Percentiles rank a stretch among this genome's conserved stretches.
phyloP scores from a whole-genome alignment of 2,329 filamentous ascomycete genomes.

The Ophiostoma sp. region DNA sequence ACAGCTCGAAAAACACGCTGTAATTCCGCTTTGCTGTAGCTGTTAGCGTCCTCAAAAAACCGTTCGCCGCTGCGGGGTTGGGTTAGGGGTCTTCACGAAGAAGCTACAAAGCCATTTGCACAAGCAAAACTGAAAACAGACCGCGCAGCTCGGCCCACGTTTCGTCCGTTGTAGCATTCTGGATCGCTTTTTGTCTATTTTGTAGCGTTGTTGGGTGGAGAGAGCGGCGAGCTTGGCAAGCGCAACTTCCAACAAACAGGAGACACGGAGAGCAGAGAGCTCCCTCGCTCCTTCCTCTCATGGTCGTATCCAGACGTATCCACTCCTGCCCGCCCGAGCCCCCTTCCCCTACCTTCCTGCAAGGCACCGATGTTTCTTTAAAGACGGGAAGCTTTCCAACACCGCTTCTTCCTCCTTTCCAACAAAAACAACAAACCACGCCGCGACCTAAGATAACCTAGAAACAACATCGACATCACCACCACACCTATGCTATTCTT shows the following conservation, averaged over 20 bases:
- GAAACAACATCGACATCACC: background rate
- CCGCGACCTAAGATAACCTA: background rate
- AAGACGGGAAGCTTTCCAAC: background rate
- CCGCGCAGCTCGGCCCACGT: background rate
- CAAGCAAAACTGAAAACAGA: background rate
- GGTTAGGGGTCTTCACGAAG: background rate
- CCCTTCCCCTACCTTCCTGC: background rate
- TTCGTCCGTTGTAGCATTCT: background rate
- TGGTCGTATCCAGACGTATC: background rate
- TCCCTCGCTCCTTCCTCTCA: background rate
- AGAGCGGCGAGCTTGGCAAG: conserved; percentile 6
- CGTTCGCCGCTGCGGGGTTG: background rate
- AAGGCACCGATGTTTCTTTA: conserved; percentile 2
- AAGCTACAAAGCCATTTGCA: background rate
- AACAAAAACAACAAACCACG: background rate
- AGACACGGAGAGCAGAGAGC: no score
- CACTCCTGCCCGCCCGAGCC: background rate
- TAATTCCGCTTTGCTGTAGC: background rate
- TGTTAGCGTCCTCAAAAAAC: background rate
- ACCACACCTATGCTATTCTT: background rate
- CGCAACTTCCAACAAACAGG: background rate
- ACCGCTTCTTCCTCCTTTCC: background rate
- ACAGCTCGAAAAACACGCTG: background rate
- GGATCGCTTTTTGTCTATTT: background rate
- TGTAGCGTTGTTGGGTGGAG: background rate